A percentile compares a stretch with the other conserved stretches of the same genome.
phyloP scores from a whole-genome alignment of 371 early-diverging fungal species.

The Mortierella sp. region DNA sequence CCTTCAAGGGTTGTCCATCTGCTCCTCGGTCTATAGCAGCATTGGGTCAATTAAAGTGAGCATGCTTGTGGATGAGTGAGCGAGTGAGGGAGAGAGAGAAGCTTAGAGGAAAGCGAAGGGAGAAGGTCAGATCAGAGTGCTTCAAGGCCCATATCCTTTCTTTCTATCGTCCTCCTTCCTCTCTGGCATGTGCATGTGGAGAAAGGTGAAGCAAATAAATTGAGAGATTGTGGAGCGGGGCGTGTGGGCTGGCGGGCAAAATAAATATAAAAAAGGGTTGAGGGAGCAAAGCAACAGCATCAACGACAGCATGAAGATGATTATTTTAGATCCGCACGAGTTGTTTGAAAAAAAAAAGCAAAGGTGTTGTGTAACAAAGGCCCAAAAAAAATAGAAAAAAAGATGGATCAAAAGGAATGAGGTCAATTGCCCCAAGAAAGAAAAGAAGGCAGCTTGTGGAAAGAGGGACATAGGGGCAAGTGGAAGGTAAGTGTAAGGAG shows the following conservation, averaged over 20 bases:
- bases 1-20: too few relatives aligned
- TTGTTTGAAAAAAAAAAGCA: too few relatives aligned
- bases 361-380: not conserved
- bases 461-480: not conserved
- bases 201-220: not conserved
- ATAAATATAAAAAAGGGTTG: not conserved
- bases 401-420: not conserved
- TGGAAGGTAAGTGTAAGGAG: too few relatives aligned
- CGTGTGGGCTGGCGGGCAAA: not conserved
- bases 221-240: conserved; percentile 3
- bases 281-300: not conserved
- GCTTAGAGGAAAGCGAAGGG: too few relatives aligned
- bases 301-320: not conserved
- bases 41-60: not conserved
- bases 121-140: not conserved
- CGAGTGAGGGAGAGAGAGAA: not conserved
- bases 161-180: not conserved
- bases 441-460: not conserved
- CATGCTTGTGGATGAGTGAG: not conserved
- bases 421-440: not conserved
- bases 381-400: not conserved
- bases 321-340: not conserved
- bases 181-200: conserved; percentile 13
- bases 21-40: not conserved
- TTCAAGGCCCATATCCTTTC: not conserved